Base-by-base conservation (phyloP, 2,329 filamentous ascomycete species). In the Trichophyton verrucosum region DNA sequence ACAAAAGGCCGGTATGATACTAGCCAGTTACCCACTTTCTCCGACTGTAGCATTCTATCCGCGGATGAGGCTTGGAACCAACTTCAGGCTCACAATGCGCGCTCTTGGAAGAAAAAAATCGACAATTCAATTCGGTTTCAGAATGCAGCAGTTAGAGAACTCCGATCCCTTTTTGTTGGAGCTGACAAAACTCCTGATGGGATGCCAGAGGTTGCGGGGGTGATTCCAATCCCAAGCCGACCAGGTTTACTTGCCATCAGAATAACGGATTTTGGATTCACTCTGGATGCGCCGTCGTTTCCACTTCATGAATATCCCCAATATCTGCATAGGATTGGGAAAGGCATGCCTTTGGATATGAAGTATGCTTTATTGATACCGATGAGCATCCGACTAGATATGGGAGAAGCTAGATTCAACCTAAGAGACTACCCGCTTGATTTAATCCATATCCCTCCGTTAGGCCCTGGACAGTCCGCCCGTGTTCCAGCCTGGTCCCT, bases 341-440 rank as follows among this genome's bases (percentile, higher is more conserved):
- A 99, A 75, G 94, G 94, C 0, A 95, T 99, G 84, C 94, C 94
- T 0, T 81, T 84, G 64, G 86, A 95, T 68, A 99, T 91, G 82
- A 80, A 92, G 69, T 99, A 97, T 71, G 86, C 90, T 8, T 79
- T 99, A 20, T 80, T 99, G 17, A 79, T 99, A 9, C 95, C 94
- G 0, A 90, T 96, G 86, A 88, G 88, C 72, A 81, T 99, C 1
- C 86, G 90, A 65, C 81, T 99, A 64, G 88, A 88, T 63, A 91
- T 96, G 85, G 88, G 91, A 57, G 94, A 99, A 73, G 89, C 86
- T 8, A 86, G 88, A 63, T 81, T 95, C n/a, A 87, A 86, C 13
- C 77, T 99, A 22, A 84, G 94, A 65, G 94, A 99, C 75, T 99
- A 99, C 69, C 95, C 95, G 7, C 77, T 99, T 22, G 94, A 95